Base-by-base conservation (phyloP, 192 early-diverging fungal species). In the Backusella morwellensis region DNA sequence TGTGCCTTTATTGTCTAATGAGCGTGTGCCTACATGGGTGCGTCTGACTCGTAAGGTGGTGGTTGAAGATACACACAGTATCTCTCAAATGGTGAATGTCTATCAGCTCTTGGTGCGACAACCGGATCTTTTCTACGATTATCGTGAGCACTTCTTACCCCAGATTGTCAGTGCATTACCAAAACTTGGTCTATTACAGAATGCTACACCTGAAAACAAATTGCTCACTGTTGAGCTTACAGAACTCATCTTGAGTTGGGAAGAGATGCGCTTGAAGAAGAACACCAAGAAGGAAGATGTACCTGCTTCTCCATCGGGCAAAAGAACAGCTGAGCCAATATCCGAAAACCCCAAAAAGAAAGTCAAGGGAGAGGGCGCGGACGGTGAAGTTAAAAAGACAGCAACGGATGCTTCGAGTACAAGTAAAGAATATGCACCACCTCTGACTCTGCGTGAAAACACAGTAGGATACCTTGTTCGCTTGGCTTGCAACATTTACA, bases 41-140 rank as follows among this genome's bases (percentile, higher is more conserved):
- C 90, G 93, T 40, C 92, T 94, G 87, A 95, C 93, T 1, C 93
- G 94, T 63, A 93, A 93, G 47, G 90, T 97, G 44, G 87, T 99
- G 8, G 88, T 97, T 3, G 98, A 99, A 76, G 95, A 99, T 78
- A 94, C 93, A n/a, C 94, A 97, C 68, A 93, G 92, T 72, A 87
- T 95, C 32, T 88, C 94, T 9, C 96, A 98, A 76, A 85, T 98
- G 35, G 89, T 96, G 29, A 93, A 95, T 59, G 91, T 98, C 1
- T 99, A 97, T 81, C 96, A 97, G 82, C 82, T 97, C 9, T 87
- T 99, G 63, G 91, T 97, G 1, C 91, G 94, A 19, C 95, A 98
- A 35, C 89, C 95, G 0, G 92, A 93, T 63, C 84, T 97, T 66
- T 99, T 98, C 77, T 99, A 95, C 84, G 91, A 94, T 34, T 91